phyloP scores from a whole-genome alignment of 2,329 filamentous ascomycete species.

The Hortaea werneckii region DNA sequence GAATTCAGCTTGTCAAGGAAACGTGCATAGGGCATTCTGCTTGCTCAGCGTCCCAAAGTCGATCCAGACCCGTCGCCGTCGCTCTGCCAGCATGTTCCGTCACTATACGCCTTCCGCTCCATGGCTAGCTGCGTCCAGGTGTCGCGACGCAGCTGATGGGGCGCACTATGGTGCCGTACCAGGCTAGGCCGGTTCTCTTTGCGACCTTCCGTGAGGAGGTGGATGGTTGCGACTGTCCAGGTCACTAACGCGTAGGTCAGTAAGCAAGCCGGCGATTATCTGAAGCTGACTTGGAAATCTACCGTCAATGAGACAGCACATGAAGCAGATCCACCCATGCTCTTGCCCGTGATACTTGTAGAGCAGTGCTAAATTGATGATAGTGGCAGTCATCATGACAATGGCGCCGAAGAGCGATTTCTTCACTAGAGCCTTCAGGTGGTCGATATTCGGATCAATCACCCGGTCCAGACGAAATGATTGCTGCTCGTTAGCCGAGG shows the following conservation, averaged over 20 bases:
- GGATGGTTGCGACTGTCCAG: constrained; percentile 8
- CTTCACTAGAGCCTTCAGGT: constrained; percentile 30
- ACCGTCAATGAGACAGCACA: constrained; percentile 32
- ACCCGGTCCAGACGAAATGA: background rate
- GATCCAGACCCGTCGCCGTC: too few relatives aligned
- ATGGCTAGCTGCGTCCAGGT: background rate
- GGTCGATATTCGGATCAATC: constrained; percentile 16
- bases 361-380: constrained; percentile 28
- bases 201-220: constrained; percentile 5
- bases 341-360: constrained; percentile 24
- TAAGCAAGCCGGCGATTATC: too few relatives aligned
- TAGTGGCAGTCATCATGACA: constrained; percentile 30
- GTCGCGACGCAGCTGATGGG: background rate
- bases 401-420: constrained; percentile 30
- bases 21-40: too few relatives aligned
- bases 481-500: background rate
- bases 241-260: constrained; percentile 5
- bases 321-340: constrained; percentile 32
- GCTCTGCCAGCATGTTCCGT: background rate
- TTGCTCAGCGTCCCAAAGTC: too few relatives aligned
- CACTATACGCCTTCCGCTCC: background rate
- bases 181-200: background rate
- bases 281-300: too few relatives aligned
- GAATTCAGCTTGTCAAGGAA: too few relatives aligned
- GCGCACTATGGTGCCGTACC: background rate